These are phyloP conservation scores for Phytophthora kernoviae DNA, from an alignment of 352 stramenopile genomes.

Conservation along the genomic window DNA sequence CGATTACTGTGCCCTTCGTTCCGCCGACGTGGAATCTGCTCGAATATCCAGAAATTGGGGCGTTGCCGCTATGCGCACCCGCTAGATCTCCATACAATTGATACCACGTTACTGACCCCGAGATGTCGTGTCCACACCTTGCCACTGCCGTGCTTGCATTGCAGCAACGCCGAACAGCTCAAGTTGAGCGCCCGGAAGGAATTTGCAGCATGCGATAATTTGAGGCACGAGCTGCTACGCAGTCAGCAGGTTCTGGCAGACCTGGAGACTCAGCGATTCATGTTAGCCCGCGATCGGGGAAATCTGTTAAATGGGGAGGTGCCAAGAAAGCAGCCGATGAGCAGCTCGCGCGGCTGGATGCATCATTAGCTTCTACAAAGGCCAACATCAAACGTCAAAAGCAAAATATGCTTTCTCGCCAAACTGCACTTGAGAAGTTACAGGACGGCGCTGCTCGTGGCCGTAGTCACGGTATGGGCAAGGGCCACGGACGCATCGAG, in stretches of 20 bases:
- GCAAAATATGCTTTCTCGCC: slow-evolving; percentile 17
- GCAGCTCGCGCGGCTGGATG: slow-evolving; percentile 40
- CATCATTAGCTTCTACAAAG: slow-evolving; percentile 15
- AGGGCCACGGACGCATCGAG: slow-evolving; percentile 33
- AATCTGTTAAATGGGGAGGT: slow-evolving; percentile 61
- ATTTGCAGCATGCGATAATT: slow-evolving; percentile 14
- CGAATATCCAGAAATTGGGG: slow-evolving; percentile 63
- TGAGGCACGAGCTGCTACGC: slow-evolving; percentile 42
- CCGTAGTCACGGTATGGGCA: slow-evolving; percentile 51
- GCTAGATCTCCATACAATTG: slow-evolving; percentile 51
- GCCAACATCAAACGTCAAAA: slow-evolving; percentile 7
- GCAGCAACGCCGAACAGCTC: slow-evolving; percentile 38
- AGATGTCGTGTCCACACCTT: slow-evolving; percentile 63
- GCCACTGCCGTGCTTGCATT: slow-evolving; percentile 64
- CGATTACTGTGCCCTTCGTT: slow-evolving; percentile 59
- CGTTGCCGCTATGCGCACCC: slow-evolving; percentile 71
- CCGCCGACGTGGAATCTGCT: slow-evolving; percentile 48
- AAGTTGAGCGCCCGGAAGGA: slow-evolving; percentile 28
- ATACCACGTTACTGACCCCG: slow-evolving; percentile 41
- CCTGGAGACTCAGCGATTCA: slow-evolving; percentile 46
- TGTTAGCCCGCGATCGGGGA: slow-evolving; percentile 54
- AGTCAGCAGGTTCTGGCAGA: slow-evolving; percentile 47
- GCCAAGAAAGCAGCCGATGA: slow-evolving; percentile 55
- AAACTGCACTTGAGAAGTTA: slow-evolving; percentile 24
- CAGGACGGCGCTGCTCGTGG: slow-evolving; percentile 34